These are phyloP conservation scores for Erythrobasidium hasegawianum DNA, from an alignment of 1,284 basidiomycete genomes.

Conservation along the genomic window DNA sequence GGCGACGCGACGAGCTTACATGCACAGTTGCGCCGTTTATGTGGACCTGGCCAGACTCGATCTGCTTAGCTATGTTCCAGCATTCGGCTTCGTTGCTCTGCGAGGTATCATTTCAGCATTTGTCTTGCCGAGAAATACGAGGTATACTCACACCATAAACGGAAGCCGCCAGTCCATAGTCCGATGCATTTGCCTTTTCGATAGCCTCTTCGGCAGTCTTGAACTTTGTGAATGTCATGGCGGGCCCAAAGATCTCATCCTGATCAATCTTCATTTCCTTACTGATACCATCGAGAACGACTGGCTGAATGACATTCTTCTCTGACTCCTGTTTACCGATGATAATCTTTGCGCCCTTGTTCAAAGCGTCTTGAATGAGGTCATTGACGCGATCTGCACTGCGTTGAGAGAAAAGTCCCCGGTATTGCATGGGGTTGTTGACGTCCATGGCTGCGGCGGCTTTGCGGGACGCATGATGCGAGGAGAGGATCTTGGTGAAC, in stretches of 20 bases:
- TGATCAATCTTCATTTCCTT: constrained; percentile 52
- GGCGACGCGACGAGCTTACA: background rate
- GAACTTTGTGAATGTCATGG: constrained; percentile 45
- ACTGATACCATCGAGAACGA: constrained; percentile 56
- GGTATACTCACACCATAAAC: constrained; percentile 39
- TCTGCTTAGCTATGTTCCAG: constrained; percentile 36
- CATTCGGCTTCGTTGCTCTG: constrained; percentile 10
- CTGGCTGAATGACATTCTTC: constrained; percentile 55
- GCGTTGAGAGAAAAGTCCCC: constrained; percentile 55
- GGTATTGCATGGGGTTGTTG: constrained; percentile 33
- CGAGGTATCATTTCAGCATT: constrained; percentile 12
- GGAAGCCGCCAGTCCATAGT: constrained; percentile 45
- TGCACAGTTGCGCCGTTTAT: constrained; percentile 37
- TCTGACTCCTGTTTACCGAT: constrained; percentile 13
- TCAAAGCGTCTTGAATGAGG: constrained; percentile 57
- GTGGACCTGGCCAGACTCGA: constrained; percentile 47
- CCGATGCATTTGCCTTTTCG: constrained; percentile 45
- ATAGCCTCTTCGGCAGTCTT: constrained; percentile 43
- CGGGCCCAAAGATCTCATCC: constrained; percentile 61
- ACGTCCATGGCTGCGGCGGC: constrained; percentile 33
- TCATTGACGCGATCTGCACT: constrained; percentile 56
- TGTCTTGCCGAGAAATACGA: background rate
- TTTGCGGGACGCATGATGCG: constrained; percentile 9
- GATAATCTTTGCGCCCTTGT: constrained; percentile 56
- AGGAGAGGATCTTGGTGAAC: constrained; percentile 35